A percentile compares a stretch with the other conserved stretches of the same genome.
Conservation (phyloP, 176 grass and related monocot species). For the Secale cereale region DNA sequence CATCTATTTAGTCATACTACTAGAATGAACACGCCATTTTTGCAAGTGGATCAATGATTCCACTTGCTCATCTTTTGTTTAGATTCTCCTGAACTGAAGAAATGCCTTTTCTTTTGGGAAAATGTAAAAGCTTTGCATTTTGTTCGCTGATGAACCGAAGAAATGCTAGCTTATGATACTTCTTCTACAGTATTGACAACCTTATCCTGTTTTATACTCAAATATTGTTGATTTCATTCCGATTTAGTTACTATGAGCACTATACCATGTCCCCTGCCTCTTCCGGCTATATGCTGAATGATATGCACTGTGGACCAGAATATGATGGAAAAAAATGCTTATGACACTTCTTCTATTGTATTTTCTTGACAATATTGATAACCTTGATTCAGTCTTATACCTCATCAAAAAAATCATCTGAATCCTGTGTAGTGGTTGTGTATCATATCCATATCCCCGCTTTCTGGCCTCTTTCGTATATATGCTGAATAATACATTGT, state of each 20-base stretch:
- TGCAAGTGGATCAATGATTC: neutral
- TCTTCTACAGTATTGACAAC: neutral
- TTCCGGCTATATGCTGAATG: neutral
- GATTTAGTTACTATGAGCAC: slow-evolving; percentile 1
- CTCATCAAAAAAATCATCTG: neutral
- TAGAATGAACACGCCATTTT: neutral
- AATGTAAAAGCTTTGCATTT: too few relatives aligned
- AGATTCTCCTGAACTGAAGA: neutral
- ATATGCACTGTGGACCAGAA: neutral
- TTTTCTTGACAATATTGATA: slow-evolving; percentile 4
- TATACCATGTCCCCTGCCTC: neutral
- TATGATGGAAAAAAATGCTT: neutral
- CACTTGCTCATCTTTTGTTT: neutral
- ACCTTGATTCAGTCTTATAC: neutral
- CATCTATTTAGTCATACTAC: neutral
- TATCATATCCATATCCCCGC: neutral
- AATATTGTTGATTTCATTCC: neutral
- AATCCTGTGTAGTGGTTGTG: neutral
- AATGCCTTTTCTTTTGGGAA: neutral
- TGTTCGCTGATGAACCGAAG: neutral
- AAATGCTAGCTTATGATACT: neutral
- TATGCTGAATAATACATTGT: neutral
- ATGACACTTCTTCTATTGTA: neutral
- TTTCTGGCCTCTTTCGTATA: neutral
- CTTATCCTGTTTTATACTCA: slow-evolving; percentile 7